A percentile compares a stretch with the other conserved stretches of the same genome.
These are phyloP conservation scores for Zygosaccharomyces bisporus DNA, from an alignment of 805 yeast genomes.

Conservation along the genomic window DNA sequence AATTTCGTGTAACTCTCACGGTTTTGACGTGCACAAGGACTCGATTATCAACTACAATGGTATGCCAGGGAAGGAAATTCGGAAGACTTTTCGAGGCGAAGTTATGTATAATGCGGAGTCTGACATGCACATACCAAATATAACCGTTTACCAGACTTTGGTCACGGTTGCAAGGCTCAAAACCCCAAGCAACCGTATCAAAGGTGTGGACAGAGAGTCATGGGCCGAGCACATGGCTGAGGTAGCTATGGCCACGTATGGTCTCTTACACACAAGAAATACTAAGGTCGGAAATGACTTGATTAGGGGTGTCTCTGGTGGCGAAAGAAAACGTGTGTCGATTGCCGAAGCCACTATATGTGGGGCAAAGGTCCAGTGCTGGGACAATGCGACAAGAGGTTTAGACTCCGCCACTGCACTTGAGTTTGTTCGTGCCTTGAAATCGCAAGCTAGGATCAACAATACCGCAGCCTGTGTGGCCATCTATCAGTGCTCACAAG, in stretches of 20 bases:
- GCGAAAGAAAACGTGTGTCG: conserved; percentile 81
- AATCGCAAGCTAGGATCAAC: conserved; percentile 53
- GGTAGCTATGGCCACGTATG: conserved; percentile 54
- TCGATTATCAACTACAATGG: conserved; percentile 54
- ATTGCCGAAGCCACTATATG: conserved; percentile 72
- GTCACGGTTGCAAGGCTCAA: conserved; percentile 57
- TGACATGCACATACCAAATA: conserved; percentile 64
- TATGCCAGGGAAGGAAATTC: conserved; percentile 49
- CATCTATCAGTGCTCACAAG: conserved; percentile 65
- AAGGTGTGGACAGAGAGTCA: conserved; percentile 52
- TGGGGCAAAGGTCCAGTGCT: conserved; percentile 60
- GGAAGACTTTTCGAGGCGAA: conserved; percentile 57
- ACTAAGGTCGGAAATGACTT: conserved; percentile 61
- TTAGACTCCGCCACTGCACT: conserved; percentile 80
- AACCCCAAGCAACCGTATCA: conserved; percentile 59
- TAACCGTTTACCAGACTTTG: conserved; percentile 64
- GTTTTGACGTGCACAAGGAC: conserved; percentile 47
- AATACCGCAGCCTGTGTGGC: conserved; percentile 61
- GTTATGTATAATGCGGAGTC: conserved; percentile 67
- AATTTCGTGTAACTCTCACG: conserved; percentile 55
- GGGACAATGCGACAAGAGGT: conserved; percentile 86
- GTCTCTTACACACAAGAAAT: conserved; percentile 54
- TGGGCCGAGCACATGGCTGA: conserved; percentile 53
- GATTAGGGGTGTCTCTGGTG: conserved; percentile 76
- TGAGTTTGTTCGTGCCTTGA: conserved; percentile 65